Conservation (phyloP, 1,284 basidiomycete genomes). For the Leucoagaricus sp. region DNA sequence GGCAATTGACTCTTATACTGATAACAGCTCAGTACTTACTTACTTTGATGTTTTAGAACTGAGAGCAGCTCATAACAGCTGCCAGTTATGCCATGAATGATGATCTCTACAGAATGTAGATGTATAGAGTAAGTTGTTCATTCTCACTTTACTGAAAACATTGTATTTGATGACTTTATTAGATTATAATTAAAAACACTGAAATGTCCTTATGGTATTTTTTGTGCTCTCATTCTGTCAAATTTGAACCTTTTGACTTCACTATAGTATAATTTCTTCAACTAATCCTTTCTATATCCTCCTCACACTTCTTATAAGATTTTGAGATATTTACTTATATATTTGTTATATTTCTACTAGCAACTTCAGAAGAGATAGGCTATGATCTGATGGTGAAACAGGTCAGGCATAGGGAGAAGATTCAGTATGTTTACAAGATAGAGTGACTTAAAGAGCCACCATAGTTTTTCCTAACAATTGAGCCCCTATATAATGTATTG, state of each 20-base stretch:
- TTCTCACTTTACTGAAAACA: too few species aligned
- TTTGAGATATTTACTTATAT: neutral
- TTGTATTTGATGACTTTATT: too few species aligned
- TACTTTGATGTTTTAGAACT: slow-evolving; percentile 11
- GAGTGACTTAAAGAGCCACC: neutral
- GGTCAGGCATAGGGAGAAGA: neutral
- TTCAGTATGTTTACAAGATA: too few species aligned
- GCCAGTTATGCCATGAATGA: slow-evolving; percentile 15
- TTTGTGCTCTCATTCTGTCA: slow-evolving; percentile 19
- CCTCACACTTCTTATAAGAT: neutral
- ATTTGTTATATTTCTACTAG: slow-evolving; percentile 10
- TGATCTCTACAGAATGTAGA: slow-evolving; percentile 13
- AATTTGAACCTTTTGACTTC: slow-evolving; percentile 12
- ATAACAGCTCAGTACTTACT: neutral
- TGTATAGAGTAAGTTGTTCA: slow-evolving; percentile 13
- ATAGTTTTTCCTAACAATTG: slow-evolving; percentile 8
- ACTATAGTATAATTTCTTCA: neutral
- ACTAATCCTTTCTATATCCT: neutral
- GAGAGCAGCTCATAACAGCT: neutral
- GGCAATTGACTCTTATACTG: too few species aligned
- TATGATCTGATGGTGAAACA: slow-evolving; percentile 9
- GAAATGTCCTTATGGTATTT: slow-evolving; percentile 18
- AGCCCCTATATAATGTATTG: neutral
- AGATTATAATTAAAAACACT: slow-evolving; percentile 17
- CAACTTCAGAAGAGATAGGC: slow-evolving; percentile 13